Base-by-base conservation (phyloP, 805 yeast genomes). In the Myxozyma udenii region DNA sequence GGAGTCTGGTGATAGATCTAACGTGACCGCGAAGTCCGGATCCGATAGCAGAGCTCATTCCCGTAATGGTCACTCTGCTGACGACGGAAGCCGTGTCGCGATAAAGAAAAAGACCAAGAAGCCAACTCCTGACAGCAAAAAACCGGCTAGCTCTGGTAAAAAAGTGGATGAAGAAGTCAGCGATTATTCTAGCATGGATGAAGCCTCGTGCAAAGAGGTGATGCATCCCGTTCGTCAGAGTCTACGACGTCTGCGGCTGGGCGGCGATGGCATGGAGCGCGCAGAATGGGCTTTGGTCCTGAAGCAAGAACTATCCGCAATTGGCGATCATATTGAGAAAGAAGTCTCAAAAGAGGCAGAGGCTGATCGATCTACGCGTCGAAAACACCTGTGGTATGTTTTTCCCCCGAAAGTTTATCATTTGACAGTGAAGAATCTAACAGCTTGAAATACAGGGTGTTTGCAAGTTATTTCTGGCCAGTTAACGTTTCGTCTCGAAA, bases 391-490 rank as follows among this genome's bases (percentile, higher is more conserved):
- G 53, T 88, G 96, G 96, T 51, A 30, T 30, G 53, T 30, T 12
- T 7, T 32, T 24, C 7, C 19, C 4, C n/a, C n/a, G 11, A 26
- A 11, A 2, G 2, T 12, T 16, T 28, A 18, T 38, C 6, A 18
- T 24, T n/a, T n/a, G n/a, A n/a, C n/a, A n/a, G n/a, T n/a, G n/a
- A n/a, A n/a, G n/a, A n/a, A n/a, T 18, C 4, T 14, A 26, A 16
- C 18, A 44, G 45, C n/a, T 22, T 32, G 24, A 16, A 3, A 6
- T 42, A 12, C 41, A 51, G 55, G 61, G 78, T 85, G 26, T 87
- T 84, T 66, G 87, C 93, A 3, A 76, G 89, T 19, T 77, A 79
- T 48, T 88, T 81, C 71, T 88, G 96, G 96, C 96, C 96, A 2
- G 85, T 81, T 2, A 78, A 78, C 55, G 96, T 85, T 38, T 63